Evolutionary conservation across 345 rosid genomes (phyloP), one percentile per base, ranked within the genome.

Genomic region (Ceriops tagal): DNA sequence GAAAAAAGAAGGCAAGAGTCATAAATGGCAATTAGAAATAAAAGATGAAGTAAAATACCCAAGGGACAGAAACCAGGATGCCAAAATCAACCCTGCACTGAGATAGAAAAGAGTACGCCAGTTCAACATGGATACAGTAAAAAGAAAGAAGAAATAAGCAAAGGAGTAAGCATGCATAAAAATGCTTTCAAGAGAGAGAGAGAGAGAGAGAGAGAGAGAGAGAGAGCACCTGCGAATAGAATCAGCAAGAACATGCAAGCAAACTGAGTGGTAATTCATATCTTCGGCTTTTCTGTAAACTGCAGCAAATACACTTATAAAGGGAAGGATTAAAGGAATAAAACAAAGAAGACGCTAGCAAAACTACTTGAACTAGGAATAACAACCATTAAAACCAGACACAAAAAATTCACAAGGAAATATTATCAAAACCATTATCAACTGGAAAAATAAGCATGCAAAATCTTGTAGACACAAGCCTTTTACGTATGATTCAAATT

Each of bases 11-110:
- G 6, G 28, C 30, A 30, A 49, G 27, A 56, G 22, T 18, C 20
- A 21, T 22, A 58, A 71, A 8, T 1, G 28, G 24, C 65, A 63
- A 37, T 31, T 26, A 58, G 26, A 51, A 65, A 49, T 53, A 47
- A 61, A 65, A 51, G 52, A 59, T 35, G 73, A 76, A 74, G 65
- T 19, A 39, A 68, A 63, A 61, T 87, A 92, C 99, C 99, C 97
- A 1, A 95, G 86, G 63, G 99, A 92, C 73, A 95, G 79, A 55
- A 95, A 83, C 99, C 99, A 95, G 43, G 97, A 92, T 64, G 99
- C 99, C 75, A 95, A 76, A 74, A 95, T 86, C 83, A 95, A 83
- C 73, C 99, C 99, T 83, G 97, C 96, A 86, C 99, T 95, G 99
- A 86, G 84, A 80, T 66, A 71, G 65, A 80, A 63, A 83, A 73